Evolutionary conservation across 129 eudicot species (phyloP).

Genomic region (Flaveria trinervia): DNA sequence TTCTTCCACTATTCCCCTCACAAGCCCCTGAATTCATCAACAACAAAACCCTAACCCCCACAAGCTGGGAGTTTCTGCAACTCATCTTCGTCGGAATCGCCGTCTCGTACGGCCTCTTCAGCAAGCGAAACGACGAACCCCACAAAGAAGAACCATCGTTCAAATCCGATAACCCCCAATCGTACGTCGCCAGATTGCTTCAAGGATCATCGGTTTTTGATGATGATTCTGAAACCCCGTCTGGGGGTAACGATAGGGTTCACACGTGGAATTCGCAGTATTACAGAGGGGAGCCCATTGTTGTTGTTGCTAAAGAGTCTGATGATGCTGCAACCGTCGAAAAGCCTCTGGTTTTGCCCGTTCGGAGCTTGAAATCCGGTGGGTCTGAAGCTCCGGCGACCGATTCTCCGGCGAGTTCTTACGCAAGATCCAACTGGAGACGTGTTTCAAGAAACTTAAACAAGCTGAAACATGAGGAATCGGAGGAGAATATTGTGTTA

Average conservation of each 20-base stretch:
- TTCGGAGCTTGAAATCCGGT: slow-evolving; percentile 63
- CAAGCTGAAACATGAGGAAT: slow-evolving; percentile 29
- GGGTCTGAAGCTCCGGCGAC: slow-evolving; percentile 22
- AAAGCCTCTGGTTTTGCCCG: slow-evolving; percentile 72
- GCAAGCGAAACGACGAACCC: slow-evolving; percentile 57
- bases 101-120: slow-evolving; percentile 89
- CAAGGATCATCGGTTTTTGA: slow-evolving; percentile 89
- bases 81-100: slow-evolving; percentile 89
- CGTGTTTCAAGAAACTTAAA: slow-evolving; percentile 30
- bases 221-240: slow-evolving; percentile 55
- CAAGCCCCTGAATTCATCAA: slow-evolving; percentile 68
- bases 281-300: slow-evolving; percentile 63
- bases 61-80: slow-evolving; percentile 91
- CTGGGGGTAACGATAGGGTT: slow-evolving; percentile 32
- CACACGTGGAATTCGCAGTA: slow-evolving; percentile 83
- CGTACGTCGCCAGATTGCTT: slow-evolving; percentile 68
- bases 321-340: slow-evolving; percentile 33
- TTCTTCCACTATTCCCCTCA: slow-evolving; percentile 71
- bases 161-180: slow-evolving; percentile 44
- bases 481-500: slow-evolving; percentile 59
- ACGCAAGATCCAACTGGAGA: slow-evolving; percentile 36
- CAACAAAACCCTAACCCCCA: slow-evolving; percentile 42
- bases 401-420: neutral
- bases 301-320: slow-evolving; percentile 62
- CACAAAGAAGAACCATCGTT: slow-evolving; percentile 37